A percentile compares a stretch with the other conserved stretches of the same genome.
Conservation (phyloP, 2,329 filamentous ascomycete species). For the Exophiala alcalophila region DNA sequence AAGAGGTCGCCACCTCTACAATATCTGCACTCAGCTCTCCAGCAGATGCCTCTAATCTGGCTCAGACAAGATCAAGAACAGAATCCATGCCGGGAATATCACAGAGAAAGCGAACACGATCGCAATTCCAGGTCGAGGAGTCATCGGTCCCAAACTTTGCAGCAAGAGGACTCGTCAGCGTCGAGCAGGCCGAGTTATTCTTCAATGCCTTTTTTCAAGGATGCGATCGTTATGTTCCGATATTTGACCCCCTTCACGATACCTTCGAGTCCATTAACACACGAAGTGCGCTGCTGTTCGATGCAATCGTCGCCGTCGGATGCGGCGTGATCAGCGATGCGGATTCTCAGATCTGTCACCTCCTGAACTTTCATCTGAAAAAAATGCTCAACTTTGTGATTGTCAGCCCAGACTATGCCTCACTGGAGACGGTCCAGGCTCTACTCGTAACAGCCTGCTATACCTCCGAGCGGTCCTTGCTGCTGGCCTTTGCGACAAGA, state of each 20-base stretch:
- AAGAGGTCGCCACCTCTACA: conserved; percentile 22
- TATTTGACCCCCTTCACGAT: conserved; percentile 48
- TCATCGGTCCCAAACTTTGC: conserved; percentile 39
- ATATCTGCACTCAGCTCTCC: conserved; percentile 19
- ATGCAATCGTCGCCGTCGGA: conserved; percentile 53
- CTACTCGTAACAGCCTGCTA: conserved; percentile 54
- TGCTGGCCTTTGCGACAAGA: conserved; percentile 50
- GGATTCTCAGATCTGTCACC: conserved; percentile 39
- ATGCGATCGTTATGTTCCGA: conserved; percentile 49
- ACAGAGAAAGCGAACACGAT: conserved; percentile 32
- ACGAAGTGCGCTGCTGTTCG: conserved; percentile 51
- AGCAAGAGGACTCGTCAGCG: conserved; percentile 36
- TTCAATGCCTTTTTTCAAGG: conserved; percentile 40
- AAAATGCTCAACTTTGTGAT: conserved; percentile 48
- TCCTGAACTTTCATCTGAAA: conserved; percentile 46
- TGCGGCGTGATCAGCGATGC: conserved; percentile 42
- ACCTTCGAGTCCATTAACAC: conserved; percentile 46
- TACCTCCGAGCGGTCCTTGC: conserved; percentile 50
- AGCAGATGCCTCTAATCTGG: neutral
- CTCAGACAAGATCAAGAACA: conserved; percentile 1
- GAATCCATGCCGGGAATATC: conserved; percentile 12
- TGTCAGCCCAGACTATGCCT: conserved; percentile 38
- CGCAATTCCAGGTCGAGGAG: conserved; percentile 36
- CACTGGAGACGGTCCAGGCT: conserved; percentile 52
- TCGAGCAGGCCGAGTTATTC: conserved; percentile 35